Evolutionary conservation across 805 yeast species (phyloP).

Genomic region (Pichia cabralensis): DNA sequence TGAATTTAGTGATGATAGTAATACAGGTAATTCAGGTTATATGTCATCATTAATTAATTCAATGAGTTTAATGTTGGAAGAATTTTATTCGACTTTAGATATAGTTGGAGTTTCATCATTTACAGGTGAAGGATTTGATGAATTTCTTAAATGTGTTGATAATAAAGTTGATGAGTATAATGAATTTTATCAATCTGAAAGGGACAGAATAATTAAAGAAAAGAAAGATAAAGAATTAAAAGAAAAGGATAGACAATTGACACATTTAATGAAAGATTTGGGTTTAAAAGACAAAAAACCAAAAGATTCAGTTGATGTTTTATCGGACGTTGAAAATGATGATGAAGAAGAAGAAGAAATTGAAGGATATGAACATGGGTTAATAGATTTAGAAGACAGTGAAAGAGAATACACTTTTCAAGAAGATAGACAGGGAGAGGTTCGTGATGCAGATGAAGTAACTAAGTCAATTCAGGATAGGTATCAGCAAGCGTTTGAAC

Average conservation of each 20-base stretch:
- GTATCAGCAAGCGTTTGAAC: slow-evolving; percentile 65
- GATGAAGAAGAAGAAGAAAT: slow-evolving; percentile 38
- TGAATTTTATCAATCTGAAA: slow-evolving; percentile 71
- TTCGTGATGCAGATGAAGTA: slow-evolving; percentile 45
- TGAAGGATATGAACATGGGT: slow-evolving; percentile 32
- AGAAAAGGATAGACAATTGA: slow-evolving; percentile 61
- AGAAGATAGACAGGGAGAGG: slow-evolving; percentile 52
- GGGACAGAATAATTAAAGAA: slow-evolving; percentile 69
- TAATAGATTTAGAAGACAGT: slow-evolving; percentile 30
- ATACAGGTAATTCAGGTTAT: slow-evolving; percentile 64
- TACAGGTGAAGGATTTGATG: slow-evolving; percentile 93
- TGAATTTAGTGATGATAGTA: slow-evolving; percentile 55
- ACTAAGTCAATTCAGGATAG: slow-evolving; percentile 47
- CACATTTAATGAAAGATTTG: slow-evolving; percentile 75
- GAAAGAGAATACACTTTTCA: slow-evolving; percentile 65
- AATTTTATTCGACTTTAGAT: slow-evolving; percentile 86
- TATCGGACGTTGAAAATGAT: slow-evolving; percentile 33
- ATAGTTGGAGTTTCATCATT: slow-evolving; percentile 87
- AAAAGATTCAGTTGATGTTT: slow-evolving; percentile 6
- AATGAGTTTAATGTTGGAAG: slow-evolving; percentile 93
- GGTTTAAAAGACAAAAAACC: slow-evolving; percentile 43
- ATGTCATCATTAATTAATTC: slow-evolving; percentile 92
- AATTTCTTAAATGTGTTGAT: slow-evolving; percentile 76
- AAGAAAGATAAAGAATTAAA: slow-evolving; percentile 67
- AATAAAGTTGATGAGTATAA: slow-evolving; percentile 82